Evolutionary conservation across 139 green algal genomes (phyloP).

Genomic region (Closterium sp.): DNA sequence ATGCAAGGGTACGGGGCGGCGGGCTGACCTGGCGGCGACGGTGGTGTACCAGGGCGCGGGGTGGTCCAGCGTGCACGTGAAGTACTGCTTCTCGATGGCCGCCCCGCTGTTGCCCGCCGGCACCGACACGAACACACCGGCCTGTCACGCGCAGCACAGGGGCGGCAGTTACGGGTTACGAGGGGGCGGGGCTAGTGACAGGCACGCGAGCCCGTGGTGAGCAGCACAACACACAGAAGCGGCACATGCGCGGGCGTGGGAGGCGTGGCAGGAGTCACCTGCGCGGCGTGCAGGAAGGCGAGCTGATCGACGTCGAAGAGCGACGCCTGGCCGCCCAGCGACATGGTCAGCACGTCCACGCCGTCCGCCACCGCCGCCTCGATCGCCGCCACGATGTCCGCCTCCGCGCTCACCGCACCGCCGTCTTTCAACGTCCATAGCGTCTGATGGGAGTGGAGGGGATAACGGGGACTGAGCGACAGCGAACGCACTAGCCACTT

Average conservation of each 20-base stretch:
- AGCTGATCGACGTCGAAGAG: neutral
- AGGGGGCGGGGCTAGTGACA: neutral
- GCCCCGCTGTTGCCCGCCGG: slow-evolving; percentile 23
- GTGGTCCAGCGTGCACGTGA: slow-evolving; percentile 15
- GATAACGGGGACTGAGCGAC: neutral
- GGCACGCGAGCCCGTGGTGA: neutral
- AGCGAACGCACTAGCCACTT: too few relatives aligned
- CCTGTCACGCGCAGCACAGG: neutral
- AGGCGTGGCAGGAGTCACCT: neutral
- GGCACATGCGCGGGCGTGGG: neutral
- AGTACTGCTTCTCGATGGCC: neutral
- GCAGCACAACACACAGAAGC: neutral
- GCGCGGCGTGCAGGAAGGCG: neutral
- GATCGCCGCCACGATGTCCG: slow-evolving; percentile 7
- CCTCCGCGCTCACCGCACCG: neutral
- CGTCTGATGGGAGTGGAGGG: neutral
- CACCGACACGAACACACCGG: slow-evolving; percentile 13
- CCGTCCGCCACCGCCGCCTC: neutral
- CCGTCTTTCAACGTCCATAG: neutral
- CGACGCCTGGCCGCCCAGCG: slow-evolving; percentile 9
- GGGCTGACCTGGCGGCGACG: slow-evolving; percentile 13
- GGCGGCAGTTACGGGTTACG: neutral
- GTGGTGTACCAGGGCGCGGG: slow-evolving; percentile 23
- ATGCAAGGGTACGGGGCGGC: neutral
- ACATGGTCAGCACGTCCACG: slow-evolving; percentile 12